Conservation (phyloP, 768 basidiomycete species). For the Mycena albidolilacea region DNA sequence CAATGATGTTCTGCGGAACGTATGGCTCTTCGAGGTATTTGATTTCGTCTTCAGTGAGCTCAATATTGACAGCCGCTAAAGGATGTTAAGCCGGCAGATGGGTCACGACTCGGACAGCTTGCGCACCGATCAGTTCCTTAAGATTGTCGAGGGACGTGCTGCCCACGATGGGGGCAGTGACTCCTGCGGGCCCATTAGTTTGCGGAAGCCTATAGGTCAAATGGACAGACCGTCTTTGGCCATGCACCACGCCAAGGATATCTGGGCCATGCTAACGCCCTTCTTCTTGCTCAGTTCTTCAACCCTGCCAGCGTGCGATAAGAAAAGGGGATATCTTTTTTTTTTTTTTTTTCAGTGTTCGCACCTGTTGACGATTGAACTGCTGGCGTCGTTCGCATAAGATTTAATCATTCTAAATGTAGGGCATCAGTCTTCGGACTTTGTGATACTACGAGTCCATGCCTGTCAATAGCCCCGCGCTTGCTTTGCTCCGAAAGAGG, state of each 20-base stretch:
- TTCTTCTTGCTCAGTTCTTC: conserved; percentile 69
- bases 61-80: conserved; percentile 60
- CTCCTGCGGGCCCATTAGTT: conserved; percentile 45
- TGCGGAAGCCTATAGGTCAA: not conserved
- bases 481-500: conserved; percentile 56
- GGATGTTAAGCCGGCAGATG: not conserved
- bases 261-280: conserved; percentile 69
- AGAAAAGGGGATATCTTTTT: not conserved
- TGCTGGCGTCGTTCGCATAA: conserved; percentile 44
- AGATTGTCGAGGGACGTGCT: conserved; percentile 67
- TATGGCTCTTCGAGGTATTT: conserved; percentile 71
- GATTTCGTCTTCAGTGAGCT: conserved; percentile 70
- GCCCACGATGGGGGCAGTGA: conserved; percentile 74
- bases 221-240: conserved; percentile 53
- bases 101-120: not conserved
- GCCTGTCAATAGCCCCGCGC: conserved; percentile 55
- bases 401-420: conserved; percentile 38
- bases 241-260: conserved; percentile 68
- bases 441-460: not conserved
- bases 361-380: conserved; percentile 42
- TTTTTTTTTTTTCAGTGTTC: not conserved
- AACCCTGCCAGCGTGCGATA: conserved; percentile 53
- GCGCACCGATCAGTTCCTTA: conserved; percentile 64
- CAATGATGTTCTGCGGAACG: conserved; percentile 58
- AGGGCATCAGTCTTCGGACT: not conserved